phyloP scores from a whole-genome alignment of 192 early-diverging fungal genomes.

The Coemansia nantahalensis region DNA sequence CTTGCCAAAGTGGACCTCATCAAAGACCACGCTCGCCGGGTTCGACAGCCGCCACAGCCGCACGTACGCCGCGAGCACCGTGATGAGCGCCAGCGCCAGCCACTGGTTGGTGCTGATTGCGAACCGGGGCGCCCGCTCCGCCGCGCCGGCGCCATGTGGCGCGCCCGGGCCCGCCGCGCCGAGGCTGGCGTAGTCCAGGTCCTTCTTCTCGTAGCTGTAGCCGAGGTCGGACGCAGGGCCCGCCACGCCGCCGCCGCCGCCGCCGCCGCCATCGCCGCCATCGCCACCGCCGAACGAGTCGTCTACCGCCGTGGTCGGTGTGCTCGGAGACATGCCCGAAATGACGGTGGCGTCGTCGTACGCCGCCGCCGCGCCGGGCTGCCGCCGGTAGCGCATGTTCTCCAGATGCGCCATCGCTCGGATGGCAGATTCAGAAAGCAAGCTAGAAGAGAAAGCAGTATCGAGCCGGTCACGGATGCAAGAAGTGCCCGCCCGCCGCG shows the following conservation, averaged over 20 bases:
- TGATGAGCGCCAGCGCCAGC: conserved; percentile 44
- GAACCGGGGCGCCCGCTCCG: conserved; percentile 8
- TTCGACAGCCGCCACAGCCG: conserved; percentile 49
- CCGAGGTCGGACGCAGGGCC: conserved; percentile 21
- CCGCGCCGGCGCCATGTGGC: conserved; percentile 19
- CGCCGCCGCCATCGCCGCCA: conserved; percentile 7
- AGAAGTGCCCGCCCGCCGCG: no score
- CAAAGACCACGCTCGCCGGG: conserved; percentile 64
- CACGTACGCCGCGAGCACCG: conserved; percentile 45
- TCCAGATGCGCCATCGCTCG: conserved; percentile 48
- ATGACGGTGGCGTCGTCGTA: conserved; percentile 51
- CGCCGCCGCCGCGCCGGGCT: conserved; percentile 42
- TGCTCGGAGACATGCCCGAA: conserved; percentile 37
- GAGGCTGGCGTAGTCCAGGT: conserved; percentile 29
- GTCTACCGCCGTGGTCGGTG: conserved; percentile 18
- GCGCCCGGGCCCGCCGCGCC: conserved; percentile 3
- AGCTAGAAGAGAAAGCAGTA: background rate
- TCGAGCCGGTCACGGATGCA: no score
- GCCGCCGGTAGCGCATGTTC: conserved; percentile 54
- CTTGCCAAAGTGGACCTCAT: conserved; percentile 99
- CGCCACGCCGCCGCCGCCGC: background rate
- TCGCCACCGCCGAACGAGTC: conserved; percentile 12
- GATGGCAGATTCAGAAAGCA: background rate
- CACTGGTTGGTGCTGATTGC: conserved; percentile 44
- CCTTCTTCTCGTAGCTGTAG: conserved; percentile 53